Evolutionary conservation across 345 rosid species (phyloP), one percentile per base, ranked within the genome.

Genomic region (Aegle marmelos): DNA sequence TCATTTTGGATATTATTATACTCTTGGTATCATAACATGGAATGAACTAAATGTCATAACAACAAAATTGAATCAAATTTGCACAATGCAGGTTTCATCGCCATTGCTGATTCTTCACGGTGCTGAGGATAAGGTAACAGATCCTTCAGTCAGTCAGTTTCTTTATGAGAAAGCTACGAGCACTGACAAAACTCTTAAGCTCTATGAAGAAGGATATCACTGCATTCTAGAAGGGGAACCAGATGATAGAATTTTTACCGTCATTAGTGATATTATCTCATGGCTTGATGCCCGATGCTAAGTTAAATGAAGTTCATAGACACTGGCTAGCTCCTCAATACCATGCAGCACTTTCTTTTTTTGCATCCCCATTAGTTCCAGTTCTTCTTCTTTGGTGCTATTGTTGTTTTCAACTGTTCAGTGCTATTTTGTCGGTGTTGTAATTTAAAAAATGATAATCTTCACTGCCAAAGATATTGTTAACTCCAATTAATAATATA

Each of bases 191-290:
- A 93, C 96, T 22, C 78, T 95, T 28, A 92, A 92, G 88, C 92
- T 95, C 13, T 95, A 95, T 68, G 91, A 92, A 24, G 93, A 80
- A 36, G 92, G 97, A 36, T 95, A 89, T 85, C 99, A 95, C 85
- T 86, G 94, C 86, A 92, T 95, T 80, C 92, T 93, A 9, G 97
- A 95, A 88, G 98, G 98, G 24, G 99, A 93, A 79, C 92, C 94
- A 11, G 98, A 91, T 72, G 92, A 88, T 67, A 85, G 86, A 70
- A 93, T 92, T 45, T 85, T 85, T 76, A 70, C 83, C 0, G 92
- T 88, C 62, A 84, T 92, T 9, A 72, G 85, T 65, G 98, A 93
- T 81, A 89, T 95, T 28, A 80, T 88, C 66, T 84, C 84, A 9
- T 93, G 98, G 98, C 94, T 95, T 39, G 97, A 93, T 85, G 81